phyloP scores from a whole-genome alignment of 73 alveolate species.

The Stentor roeselii region DNA sequence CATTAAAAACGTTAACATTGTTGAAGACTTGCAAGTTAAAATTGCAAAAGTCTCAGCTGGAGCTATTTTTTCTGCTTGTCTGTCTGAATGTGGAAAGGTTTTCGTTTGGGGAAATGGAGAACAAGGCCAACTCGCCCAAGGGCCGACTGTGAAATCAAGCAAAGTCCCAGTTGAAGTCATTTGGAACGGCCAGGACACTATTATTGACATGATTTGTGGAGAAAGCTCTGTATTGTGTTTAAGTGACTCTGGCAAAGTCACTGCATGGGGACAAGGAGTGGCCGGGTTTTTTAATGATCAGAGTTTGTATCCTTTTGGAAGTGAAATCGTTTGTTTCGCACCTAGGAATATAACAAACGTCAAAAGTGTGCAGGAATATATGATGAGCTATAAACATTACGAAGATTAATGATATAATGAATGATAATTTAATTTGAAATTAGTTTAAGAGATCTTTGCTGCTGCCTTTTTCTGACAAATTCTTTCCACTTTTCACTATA shows the following conservation, averaged over 20 bases:
- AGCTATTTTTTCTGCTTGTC: constrained; percentile 67
- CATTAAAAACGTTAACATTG: not conserved
- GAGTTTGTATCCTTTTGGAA: not conserved
- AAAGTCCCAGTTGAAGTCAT: constrained; percentile 41
- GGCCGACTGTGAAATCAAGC: constrained; percentile 33
- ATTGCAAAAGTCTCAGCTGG: constrained; percentile 66
- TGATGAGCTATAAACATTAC: not conserved
- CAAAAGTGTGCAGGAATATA: not conserved
- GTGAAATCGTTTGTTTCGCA: not conserved
- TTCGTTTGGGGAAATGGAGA: constrained; percentile 85
- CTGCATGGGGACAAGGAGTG: constrained; percentile 89
- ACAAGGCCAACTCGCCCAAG: constrained; percentile 79
- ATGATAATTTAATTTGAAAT: too few species aligned
- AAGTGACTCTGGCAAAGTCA: constrained; percentile 55
- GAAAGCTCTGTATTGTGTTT: constrained; percentile 73
- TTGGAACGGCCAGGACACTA: constrained; percentile 30
- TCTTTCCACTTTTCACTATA: not conserved
- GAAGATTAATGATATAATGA: too few species aligned
- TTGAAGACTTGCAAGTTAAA: constrained; percentile 21
- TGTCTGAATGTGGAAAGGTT: constrained; percentile 67
- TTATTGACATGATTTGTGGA: constrained; percentile 65
- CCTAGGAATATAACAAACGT: not conserved
- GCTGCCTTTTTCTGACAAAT: not conserved
- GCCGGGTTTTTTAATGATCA: constrained; percentile 23
- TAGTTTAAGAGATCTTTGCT: too few species aligned